Conservation (phyloP, 139 green algal species). For the Chlorella sp. region DNA sequence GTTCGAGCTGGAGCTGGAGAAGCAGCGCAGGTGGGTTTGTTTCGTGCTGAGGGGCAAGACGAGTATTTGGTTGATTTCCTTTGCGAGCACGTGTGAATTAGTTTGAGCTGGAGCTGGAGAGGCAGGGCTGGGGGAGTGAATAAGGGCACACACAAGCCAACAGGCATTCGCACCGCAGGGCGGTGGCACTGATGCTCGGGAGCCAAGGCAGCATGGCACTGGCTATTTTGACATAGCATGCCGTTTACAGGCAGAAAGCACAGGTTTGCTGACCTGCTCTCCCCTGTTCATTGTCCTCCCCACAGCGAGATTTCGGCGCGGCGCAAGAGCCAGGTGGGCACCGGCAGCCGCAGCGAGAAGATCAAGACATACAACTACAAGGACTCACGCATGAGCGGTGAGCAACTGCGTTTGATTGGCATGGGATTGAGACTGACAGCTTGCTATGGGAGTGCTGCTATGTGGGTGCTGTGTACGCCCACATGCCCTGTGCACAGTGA, state of each 20-base stretch:
- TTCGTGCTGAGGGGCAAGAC: no score
- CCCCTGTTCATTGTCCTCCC: no score
- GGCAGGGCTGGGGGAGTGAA: constrained; percentile 57
- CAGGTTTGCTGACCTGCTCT: not conserved
- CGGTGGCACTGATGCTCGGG: no score
- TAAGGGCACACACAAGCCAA: not conserved
- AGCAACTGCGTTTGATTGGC: not conserved
- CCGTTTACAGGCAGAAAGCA: no score
- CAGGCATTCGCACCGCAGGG: not conserved
- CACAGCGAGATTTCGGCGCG: constrained; percentile 51
- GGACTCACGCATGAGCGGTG: constrained; percentile 84
- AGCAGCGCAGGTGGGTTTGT: constrained; percentile 79
- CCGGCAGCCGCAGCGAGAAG: constrained; percentile 92
- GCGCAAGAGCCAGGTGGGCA: constrained; percentile 89
- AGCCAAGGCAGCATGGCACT: no score
- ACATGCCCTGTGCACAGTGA: no score
- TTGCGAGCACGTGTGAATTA: no score
- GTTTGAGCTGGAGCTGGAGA: no score
- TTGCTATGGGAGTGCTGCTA: no score
- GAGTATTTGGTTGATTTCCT: no score
- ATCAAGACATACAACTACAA: constrained; percentile 99
- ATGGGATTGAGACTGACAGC: not conserved
- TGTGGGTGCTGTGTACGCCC: no score
- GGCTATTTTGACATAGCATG: no score
- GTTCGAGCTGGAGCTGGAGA: constrained; percentile 94